Percentiles rank a stretch among this genome's conserved stretches.
Evolutionary conservation across 1,284 basidiomycete genomes (phyloP).

Genomic region (Papiliotrema terrestris): DNA sequence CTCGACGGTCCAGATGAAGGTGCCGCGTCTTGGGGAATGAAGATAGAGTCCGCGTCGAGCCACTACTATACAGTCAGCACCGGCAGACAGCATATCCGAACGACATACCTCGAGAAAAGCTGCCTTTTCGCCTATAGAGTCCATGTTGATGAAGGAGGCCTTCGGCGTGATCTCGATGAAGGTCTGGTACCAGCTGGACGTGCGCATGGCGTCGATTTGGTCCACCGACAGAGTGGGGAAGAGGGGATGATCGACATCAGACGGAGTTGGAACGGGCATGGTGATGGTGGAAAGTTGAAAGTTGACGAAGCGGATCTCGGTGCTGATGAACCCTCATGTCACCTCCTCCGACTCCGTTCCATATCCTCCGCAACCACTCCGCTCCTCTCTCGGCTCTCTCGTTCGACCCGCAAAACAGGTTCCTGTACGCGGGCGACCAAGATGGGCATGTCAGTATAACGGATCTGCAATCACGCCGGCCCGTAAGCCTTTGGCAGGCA

Average conservation of each 20-base stretch:
- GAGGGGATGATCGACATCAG: neutral
- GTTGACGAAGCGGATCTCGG: neutral
- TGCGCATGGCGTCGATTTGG: constrained; percentile 71
- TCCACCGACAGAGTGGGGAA: constrained; percentile 18
- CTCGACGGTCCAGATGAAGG: constrained; percentile 25
- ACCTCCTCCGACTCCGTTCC: constrained; percentile 56
- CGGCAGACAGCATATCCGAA: no score
- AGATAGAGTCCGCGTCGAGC: constrained; percentile 28
- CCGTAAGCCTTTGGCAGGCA: constrained; percentile 69
- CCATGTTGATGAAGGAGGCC: constrained; percentile 73
- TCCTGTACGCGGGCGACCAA: constrained; percentile 75
- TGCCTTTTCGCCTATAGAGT: constrained; percentile 75
- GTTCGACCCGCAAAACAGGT: constrained; percentile 65
- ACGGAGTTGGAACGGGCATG: constrained; percentile 5
- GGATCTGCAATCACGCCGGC: constrained; percentile 66
- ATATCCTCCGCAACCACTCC: constrained; percentile 69
- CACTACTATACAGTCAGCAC: constrained; percentile 15
- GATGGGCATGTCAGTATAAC: constrained; percentile 68
- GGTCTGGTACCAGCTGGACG: constrained; percentile 80
- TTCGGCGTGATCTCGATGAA: constrained; percentile 70
- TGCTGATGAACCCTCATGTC: constrained; percentile 10
- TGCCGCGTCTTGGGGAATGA: constrained; percentile 56
- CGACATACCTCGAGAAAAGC: constrained; percentile 69
- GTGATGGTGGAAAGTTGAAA: neutral
- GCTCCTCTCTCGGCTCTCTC: constrained; percentile 55